Percentiles rank a stretch among this genome's conserved stretches.
These are phyloP conservation scores for Hysterangium stoloniferum DNA, from an alignment of 768 basidiomycete genomes.

Conservation along the genomic window DNA sequence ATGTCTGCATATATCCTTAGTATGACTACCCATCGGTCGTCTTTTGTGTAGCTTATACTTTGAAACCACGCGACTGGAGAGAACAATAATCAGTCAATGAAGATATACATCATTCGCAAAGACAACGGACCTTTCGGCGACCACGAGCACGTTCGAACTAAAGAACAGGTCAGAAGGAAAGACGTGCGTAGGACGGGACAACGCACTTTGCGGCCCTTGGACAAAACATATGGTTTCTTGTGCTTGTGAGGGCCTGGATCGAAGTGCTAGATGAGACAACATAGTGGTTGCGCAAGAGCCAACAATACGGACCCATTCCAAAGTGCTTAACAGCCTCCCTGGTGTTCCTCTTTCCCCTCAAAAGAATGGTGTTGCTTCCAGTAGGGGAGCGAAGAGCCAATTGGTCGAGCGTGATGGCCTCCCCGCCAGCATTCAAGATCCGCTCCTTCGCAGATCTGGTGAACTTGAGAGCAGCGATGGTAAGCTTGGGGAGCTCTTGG, in stretches of 20 bases:
- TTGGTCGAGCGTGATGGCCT: conserved; percentile 92
- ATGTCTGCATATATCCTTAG: conserved; percentile 5
- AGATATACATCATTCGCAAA: conserved; percentile 4
- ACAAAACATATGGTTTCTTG: conserved; percentile 95
- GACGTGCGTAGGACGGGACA: background rate
- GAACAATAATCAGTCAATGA: background rate
- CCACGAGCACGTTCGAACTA: conserved; percentile 97
- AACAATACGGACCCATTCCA: conserved; percentile 60
- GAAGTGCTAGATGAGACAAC: background rate
- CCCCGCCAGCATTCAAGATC: conserved; percentile 92
- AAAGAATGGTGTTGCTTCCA: conserved; percentile 88
- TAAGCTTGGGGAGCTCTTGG: conserved; percentile 76
- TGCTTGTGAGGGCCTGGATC: conserved; percentile 79
- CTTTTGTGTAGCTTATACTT: conserved; percentile 52
- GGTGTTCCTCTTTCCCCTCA: conserved; percentile 87
- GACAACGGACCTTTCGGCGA: conserved; percentile 63
- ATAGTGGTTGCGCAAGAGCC: background rate
- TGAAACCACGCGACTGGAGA: conserved; percentile 78
- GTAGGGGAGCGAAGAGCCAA: conserved; percentile 92
- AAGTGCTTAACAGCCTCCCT: conserved; percentile 98
- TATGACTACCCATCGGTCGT: background rate
- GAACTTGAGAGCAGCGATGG: conserved; percentile 92
- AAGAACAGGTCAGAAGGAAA: background rate
- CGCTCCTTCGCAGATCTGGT: conserved; percentile 88
- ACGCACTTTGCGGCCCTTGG: conserved; percentile 90